Conservation (phyloP, 148 eudicot genomes). For the Euryodendron excelsum region DNA sequence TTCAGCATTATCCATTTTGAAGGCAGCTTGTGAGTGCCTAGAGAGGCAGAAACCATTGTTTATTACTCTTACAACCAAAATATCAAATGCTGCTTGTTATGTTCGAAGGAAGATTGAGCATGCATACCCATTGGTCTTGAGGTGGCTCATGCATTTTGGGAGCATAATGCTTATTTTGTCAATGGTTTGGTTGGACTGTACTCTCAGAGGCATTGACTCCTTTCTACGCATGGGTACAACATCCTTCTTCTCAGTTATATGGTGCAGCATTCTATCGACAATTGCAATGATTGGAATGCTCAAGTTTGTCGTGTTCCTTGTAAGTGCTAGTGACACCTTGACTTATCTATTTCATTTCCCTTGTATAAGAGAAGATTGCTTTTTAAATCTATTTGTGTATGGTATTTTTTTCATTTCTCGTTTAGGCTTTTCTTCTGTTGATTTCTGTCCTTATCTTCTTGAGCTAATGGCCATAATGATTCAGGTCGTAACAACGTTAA, state of each 20-base stretch:
- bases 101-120: constrained; percentile 44
- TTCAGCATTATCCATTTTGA: constrained; percentile 36
- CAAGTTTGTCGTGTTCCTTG: constrained; percentile 65
- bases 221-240: constrained; percentile 89
- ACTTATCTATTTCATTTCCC: not conserved
- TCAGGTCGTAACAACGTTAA: constrained; percentile 62
- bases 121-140: constrained; percentile 63
- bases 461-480: not conserved
- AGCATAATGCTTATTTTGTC: constrained; percentile 60
- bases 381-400: not conserved
- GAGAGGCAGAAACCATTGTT: constrained; percentile 62
- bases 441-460: constrained; percentile 14
- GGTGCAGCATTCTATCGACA: constrained; percentile 73
- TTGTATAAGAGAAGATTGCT: not conserved
- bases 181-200: constrained; percentile 83
- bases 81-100: constrained; percentile 43
- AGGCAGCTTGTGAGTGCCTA: constrained; percentile 58
- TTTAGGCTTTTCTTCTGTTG: not conserved
- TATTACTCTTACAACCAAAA: constrained; percentile 26
- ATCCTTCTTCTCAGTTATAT: constrained; percentile 64
- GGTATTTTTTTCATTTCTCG: not conserved
- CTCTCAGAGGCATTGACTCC: constrained; percentile 80
- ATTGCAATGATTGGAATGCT: constrained; percentile 67
- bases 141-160: constrained; percentile 63
- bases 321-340: constrained; percentile 36